Conservation (phyloP, 1,139 yeast genomes). For the Insectozyma bohioensis region DNA sequence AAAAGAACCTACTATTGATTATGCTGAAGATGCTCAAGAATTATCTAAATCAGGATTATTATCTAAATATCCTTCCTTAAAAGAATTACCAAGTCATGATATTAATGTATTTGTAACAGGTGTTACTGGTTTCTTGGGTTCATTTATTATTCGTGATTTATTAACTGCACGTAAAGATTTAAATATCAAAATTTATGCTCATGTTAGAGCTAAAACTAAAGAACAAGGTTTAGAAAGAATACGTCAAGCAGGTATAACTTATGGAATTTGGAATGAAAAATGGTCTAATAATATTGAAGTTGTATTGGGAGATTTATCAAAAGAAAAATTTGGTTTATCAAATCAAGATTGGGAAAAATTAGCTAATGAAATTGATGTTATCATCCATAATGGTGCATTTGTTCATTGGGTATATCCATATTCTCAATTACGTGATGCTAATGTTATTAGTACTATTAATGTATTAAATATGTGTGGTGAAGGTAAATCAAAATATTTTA, state of each 20-base stretch:
- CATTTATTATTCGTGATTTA: constrained; percentile 78
- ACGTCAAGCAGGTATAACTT: constrained; percentile 72
- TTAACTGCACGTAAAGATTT: constrained; percentile 45
- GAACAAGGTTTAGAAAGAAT: constrained; percentile 75
- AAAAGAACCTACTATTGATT: constrained; percentile 40
- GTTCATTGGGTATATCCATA: constrained; percentile 99
- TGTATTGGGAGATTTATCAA: constrained; percentile 80
- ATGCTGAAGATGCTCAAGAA: constrained; percentile 72
- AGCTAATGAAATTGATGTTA: constrained; percentile 65
- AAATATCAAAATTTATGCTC: constrained; percentile 69
- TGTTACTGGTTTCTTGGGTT: constrained; percentile 94
- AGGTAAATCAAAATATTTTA: constrained; percentile 83
- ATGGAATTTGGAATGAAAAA: constrained; percentile 77
- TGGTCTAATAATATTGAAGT: constrained; percentile 63
- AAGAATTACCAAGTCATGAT: constrained; percentile 28
- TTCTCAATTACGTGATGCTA: constrained; percentile 85
- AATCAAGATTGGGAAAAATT: constrained; percentile 58
- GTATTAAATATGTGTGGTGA: constrained; percentile 75
- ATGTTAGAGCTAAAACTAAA: constrained; percentile 80
- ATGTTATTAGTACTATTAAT: constrained; percentile 84
- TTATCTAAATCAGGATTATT: constrained; percentile 50
- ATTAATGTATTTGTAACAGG: constrained; percentile 88
- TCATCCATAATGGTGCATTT: constrained; percentile 94
- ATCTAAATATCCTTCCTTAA: constrained; percentile 31
- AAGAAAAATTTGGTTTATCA: constrained; percentile 68